Evolutionary conservation across 495 filamentous ascomycete genomes (phyloP), one percentile per base, ranked within the genome.

Genomic region (Lindgomyces ingoldianus): DNA sequence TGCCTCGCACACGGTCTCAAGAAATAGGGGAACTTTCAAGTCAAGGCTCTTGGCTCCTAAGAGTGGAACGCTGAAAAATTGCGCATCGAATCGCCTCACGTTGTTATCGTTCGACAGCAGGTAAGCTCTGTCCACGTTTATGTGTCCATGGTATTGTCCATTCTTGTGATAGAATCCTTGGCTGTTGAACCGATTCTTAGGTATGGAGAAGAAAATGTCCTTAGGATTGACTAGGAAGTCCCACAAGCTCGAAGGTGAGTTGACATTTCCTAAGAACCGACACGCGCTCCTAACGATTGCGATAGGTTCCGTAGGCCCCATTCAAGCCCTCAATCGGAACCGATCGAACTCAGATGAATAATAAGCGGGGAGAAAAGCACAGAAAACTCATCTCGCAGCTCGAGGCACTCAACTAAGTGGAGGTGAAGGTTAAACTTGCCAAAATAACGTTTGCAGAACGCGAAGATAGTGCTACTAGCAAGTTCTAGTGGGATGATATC

Each of bases 21-120:
- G 21, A 4, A 68, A 41, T 1, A 57, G 11, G 10, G 59, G 59
- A 14, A 58, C 52, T 30, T 68, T 59, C 4, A 59, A 59, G 26
- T 68, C 65, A 8, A 55, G 21, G 12, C 16, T 3, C 19, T 47
- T 36, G 3, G 49, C 48, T 27, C 61, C 63, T n/a, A n/a, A 25
- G 9, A 26, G 30, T 22, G 4, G n/a, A 26, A 50, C 14, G 22
- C 47, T 14, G 22, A 50, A 50, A 6, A 50, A 50, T 26, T 50
- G 18, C 4, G 47, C 47, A 14, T 50, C 47, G 14, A 50, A 50
- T 22, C 4, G 18, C 22, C 18, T 22, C 22, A 50, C 22, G 25
- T 50, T 26, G 14, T 50, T 26, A 50, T 50, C 22, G 44, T 46
- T 21, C 6, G 44, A 46, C 3, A 50, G 22, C n/a, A 50, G 22